Conservation (phyloP, 176 grass and related monocot genomes). For the Rhynchospora pubera region DNA sequence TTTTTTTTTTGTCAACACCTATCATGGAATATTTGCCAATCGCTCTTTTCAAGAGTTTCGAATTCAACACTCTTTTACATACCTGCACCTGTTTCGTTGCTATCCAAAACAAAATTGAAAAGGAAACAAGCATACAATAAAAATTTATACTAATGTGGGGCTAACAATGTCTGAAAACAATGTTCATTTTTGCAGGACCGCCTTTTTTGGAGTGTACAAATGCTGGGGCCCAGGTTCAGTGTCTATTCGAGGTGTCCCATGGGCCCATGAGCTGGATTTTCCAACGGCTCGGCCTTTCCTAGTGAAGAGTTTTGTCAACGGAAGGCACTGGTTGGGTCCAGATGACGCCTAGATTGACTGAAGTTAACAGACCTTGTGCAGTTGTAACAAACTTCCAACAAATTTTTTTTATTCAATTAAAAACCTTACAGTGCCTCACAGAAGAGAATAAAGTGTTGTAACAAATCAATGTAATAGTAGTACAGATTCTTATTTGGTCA, state of each 20-base stretch:
- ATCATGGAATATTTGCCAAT: background rate
- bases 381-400: background rate
- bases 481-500: conserved; percentile 25
- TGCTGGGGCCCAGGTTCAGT: conserved; percentile 76
- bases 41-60: background rate
- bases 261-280: conserved; percentile 87
- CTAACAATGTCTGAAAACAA: too few species aligned
- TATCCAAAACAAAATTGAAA: background rate
- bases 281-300: conserved; percentile 70
- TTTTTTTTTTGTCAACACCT: background rate
- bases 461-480: conserved; percentile 11
- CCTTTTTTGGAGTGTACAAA: conserved; percentile 81
- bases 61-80: background rate
- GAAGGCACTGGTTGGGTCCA: conserved; percentile 78
- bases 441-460: background rate
- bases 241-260: conserved; percentile 67
- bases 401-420: background rate
- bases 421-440: background rate
- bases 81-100: background rate
- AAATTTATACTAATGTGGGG: too few species aligned
- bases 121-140: background rate
- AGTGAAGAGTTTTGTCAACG: conserved; percentile 87
- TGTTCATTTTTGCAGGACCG: conserved; percentile 43
- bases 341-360: conserved; percentile 44
- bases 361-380: background rate